Evolutionary conservation across 495 filamentous ascomycete species (phyloP), one percentile per base, ranked within the genome.

Genomic region (Penicillium turbatum): DNA sequence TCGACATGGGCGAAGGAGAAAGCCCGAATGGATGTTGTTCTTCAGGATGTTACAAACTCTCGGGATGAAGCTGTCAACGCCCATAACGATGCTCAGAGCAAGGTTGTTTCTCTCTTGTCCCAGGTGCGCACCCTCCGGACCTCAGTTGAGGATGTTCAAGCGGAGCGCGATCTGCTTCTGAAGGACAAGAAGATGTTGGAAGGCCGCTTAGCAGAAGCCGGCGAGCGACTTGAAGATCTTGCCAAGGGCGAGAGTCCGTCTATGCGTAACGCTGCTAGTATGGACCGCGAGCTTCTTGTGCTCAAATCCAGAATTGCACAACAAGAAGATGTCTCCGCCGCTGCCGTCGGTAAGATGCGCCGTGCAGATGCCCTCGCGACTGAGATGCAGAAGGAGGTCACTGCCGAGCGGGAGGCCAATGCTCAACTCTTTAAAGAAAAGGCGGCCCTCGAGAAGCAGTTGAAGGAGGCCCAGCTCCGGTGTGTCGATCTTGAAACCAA

Each of bases 1-100:
- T 95, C 90, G 0, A 93, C 93, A 1, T 98, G 93, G 93, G 90
- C 91, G 30, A 98, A 98, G 74, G 93, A 98, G 74, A 98, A 98
- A 73, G 78, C 89, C 4, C 84, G 93, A 6, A 78, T 98, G 52
- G 95, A 97, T 60, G 84, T 90, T 37, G 95, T 90, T 12, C 79
- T 98, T 41, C 86, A 95, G 51, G 93, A 97, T 64, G 80, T 97
- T 16, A 86, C 87, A 2, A 84, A 87, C 24, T 96, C 91, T 17
- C 84, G 92, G 2, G 92, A 98, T 57, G 95, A 98, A 68, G 92
- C 93, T 12, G 86, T 90, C 30, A 83, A 81, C 57, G 93, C 95
- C 2, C 93, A 98, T 66, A 96, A 92, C 55, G 95, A 97, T 54
- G 92, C 92, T 9, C 93, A 97, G 66, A 79, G 86, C 68, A 92